A percentile compares a stretch with the other conserved stretches of the same genome.
These are phyloP conservation scores for Lentithecium fluviatile DNA, from an alignment of 495 filamentous ascomycete species.

Conservation along the genomic window DNA sequence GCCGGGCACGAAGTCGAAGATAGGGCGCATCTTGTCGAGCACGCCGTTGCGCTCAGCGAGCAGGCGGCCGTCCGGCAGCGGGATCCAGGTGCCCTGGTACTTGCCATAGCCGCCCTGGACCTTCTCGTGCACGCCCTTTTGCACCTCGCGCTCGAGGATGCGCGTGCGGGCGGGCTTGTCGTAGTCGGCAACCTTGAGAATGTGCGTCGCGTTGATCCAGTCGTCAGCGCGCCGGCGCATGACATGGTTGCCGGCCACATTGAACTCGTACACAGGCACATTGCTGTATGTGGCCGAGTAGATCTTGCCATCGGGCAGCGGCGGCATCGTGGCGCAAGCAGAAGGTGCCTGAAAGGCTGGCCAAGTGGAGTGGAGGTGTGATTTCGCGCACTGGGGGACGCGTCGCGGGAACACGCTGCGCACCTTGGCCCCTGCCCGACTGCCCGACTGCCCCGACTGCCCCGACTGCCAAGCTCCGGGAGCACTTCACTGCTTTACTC, in stretches of 20 bases:
- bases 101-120: slow-evolving; percentile 98
- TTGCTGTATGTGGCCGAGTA: slow-evolving; percentile 93
- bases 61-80: slow-evolving; percentile 72
- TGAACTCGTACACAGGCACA: slow-evolving; percentile 89
- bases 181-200: slow-evolving; percentile 80
- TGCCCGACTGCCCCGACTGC: neutral
- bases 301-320: slow-evolving; percentile 49
- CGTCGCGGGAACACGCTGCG: slow-evolving; percentile 2
- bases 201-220: slow-evolving; percentile 96
- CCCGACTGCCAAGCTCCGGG: too few relatives aligned
- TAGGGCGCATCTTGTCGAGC: slow-evolving; percentile 73
- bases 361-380: slow-evolving; percentile 11
- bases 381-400: slow-evolving; percentile 22
- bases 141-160: slow-evolving; percentile 93
- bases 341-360: too few relatives aligned
- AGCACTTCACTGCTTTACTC: too few relatives aligned
- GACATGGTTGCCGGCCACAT: slow-evolving; percentile 71
- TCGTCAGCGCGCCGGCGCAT: slow-evolving; percentile 88
- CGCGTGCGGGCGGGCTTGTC: slow-evolving; percentile 91
- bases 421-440: slow-evolving; percentile 8
- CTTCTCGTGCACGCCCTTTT: slow-evolving; percentile 94
- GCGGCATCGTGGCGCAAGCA: slow-evolving; percentile 30
- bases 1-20: slow-evolving; percentile 86
- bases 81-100: slow-evolving; percentile 98
- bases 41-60: slow-evolving; percentile 85